These are phyloP conservation scores for Triadica sebifera DNA, from an alignment of 345 rosid genomes.

Conservation along the genomic window DNA sequence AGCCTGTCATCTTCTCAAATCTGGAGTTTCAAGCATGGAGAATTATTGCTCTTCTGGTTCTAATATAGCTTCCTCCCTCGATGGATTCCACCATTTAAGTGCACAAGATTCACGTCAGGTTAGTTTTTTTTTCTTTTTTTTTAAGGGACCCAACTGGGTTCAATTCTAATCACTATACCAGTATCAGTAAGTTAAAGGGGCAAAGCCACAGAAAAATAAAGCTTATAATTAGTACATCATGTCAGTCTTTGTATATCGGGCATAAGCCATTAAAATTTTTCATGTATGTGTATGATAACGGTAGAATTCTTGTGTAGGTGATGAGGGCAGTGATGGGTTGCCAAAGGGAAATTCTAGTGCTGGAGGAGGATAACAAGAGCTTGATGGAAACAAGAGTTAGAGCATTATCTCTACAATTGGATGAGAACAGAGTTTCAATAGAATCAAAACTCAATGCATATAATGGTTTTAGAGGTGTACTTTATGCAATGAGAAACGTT, in stretches of 20 bases:
- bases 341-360: slow-evolving; percentile 39
- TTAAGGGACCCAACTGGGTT: too few relatives aligned
- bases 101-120: slow-evolving; percentile 51
- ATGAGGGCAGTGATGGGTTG: slow-evolving; percentile 43
- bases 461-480: slow-evolving; percentile 78
- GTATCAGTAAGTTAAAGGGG: too few relatives aligned
- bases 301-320: slow-evolving; percentile 24
- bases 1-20: slow-evolving; percentile 52
- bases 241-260: too few relatives aligned
- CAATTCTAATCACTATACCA: too few relatives aligned
- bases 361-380: slow-evolving; percentile 47
- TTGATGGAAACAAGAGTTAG: slow-evolving; percentile 17
- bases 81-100: slow-evolving; percentile 26
- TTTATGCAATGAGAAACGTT: slow-evolving; percentile 69
- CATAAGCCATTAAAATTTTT: too few relatives aligned
- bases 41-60: slow-evolving; percentile 32
- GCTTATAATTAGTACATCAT: too few relatives aligned
- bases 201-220: too few relatives aligned
- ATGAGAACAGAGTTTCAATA: slow-evolving; percentile 23
- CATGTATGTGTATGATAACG: not conserved
- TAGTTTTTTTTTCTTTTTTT: not conserved
- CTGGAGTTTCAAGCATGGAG: slow-evolving; percentile 47
- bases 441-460: slow-evolving; percentile 59
- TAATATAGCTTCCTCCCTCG: slow-evolving; percentile 46
- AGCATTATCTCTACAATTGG: slow-evolving; percentile 30